Percentiles rank a stretch among this genome's conserved stretches.
Conservation (phyloP, 1,139 yeast species). For the Citeromyces siamensis region DNA sequence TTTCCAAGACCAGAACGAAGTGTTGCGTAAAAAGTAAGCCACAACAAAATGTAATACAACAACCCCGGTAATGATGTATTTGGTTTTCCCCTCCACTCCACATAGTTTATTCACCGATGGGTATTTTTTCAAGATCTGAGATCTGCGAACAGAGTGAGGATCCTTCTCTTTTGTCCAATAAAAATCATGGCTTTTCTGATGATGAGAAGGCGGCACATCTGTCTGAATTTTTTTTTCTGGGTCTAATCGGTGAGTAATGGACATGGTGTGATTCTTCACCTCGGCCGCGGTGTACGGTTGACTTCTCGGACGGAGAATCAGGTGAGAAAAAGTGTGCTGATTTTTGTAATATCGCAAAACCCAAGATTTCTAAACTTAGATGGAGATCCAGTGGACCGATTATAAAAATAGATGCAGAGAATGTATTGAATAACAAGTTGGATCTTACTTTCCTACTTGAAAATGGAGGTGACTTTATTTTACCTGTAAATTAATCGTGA, state of each 20-base stretch:
- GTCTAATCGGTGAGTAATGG: constrained; percentile 6
- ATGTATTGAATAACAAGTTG: too few relatives aligned
- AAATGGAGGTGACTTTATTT: too few relatives aligned
- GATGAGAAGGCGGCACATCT: constrained; percentile 11
- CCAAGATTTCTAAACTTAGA: too few relatives aligned
- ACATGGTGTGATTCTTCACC: too few relatives aligned
- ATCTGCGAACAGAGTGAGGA: constrained; percentile 70
- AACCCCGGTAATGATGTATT: constrained; percentile 57
- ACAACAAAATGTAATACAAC: constrained; percentile 49
- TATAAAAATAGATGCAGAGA: too few relatives aligned
- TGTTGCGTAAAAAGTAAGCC: constrained; percentile 49
- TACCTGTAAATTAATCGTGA: too few relatives aligned
- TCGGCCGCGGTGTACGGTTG: too few relatives aligned
- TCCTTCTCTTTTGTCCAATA: constrained; percentile 79
- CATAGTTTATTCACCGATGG: constrained; percentile 75
- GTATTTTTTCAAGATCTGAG: constrained; percentile 55
- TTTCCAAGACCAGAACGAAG: constrained; percentile 37
- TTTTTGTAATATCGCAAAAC: too few relatives aligned
- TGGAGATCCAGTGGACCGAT: too few relatives aligned
- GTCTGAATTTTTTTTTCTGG: constrained; percentile 9
- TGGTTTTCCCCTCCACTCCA: constrained; percentile 81
- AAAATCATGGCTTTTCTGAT: constrained; percentile 32
- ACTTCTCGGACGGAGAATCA: too few relatives aligned
- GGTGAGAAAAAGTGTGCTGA: too few relatives aligned
- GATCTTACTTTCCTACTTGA: too few relatives aligned